phyloP scores from a whole-genome alignment of 768 basidiomycete species.

The Russula emetica region DNA sequence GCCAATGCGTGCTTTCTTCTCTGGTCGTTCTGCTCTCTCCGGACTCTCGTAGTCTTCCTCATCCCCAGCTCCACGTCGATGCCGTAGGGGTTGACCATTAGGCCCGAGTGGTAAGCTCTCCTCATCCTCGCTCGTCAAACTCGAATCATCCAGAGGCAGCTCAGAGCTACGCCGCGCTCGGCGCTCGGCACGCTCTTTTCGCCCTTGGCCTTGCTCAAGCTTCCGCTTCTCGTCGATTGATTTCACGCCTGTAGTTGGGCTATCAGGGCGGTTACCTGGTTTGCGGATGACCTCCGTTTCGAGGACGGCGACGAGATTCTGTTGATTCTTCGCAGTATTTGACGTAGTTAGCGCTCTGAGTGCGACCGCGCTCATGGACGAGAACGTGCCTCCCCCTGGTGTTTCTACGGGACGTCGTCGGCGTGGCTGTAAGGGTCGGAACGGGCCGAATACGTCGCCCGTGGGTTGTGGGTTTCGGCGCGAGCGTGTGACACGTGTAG shows the following conservation, averaged over 20 bases:
- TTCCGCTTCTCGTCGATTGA: conserved; percentile 63
- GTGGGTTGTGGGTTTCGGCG: conserved; percentile 30
- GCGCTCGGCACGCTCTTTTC: conserved; percentile 57
- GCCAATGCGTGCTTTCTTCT: conserved; percentile 39
- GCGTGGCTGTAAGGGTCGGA: conserved; percentile 6
- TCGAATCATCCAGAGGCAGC: conserved; percentile 16
- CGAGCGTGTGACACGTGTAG: conserved; percentile 18
- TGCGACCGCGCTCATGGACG: conserved; percentile 64
- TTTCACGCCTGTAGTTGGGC: conserved; percentile 69
- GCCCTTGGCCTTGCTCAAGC: conserved; percentile 53
- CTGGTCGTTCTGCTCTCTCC: conserved; percentile 39
- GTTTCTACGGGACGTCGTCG: conserved; percentile 9
- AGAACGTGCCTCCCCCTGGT: conserved; percentile 43
- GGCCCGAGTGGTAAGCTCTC: conserved; percentile 33
- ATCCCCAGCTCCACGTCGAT: conserved; percentile 69
- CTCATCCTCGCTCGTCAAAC: conserved; percentile 32
- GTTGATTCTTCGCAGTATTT: conserved; percentile 72
- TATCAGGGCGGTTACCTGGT: conserved; percentile 68
- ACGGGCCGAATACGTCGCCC: conserved; percentile 40
- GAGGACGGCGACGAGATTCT: conserved; percentile 51
- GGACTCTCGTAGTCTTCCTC: conserved; percentile 79
- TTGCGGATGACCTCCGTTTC: conserved; percentile 68
- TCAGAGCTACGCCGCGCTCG: conserved; percentile 43
- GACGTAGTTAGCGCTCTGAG: conserved; percentile 65
- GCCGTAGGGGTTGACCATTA: conserved; percentile 36